Base-by-base conservation (phyloP, 805 yeast genomes). In the Blastobotrys mokoenaii region DNA sequence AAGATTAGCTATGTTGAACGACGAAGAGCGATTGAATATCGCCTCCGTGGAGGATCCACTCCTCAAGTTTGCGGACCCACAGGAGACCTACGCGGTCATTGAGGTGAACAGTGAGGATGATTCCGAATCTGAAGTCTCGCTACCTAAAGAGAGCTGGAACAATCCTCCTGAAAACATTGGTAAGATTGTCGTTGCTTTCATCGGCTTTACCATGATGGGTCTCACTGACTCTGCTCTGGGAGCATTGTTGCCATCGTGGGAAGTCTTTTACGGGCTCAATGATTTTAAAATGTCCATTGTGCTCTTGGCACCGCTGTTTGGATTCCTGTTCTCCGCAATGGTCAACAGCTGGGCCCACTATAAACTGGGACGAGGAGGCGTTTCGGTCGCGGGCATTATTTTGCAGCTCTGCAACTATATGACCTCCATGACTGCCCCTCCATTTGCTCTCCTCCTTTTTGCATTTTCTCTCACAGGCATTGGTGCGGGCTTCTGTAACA, bases 151-250 rank as follows among this genome's bases (percentile, higher is more conserved):
- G 27, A 2, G 47, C 3, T 52, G 55, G 55, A 50, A 48, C 36
- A 20, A 42, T 27, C 54, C 55, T 2, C 34, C 38, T 6, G 40
- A 48, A 7, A 52, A 52, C 33, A 18, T 41, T 6, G 27, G 41
- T 18, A 49, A 46, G 27, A 47, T 48, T 15, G 30, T 36, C 3
- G 40, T 50, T 5, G 49, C 53, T 5, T 51, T 52, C n/a, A 20
- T 45, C n/a, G 55, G 58, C 11, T 73, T 78, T 54, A 55, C 68
- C 2, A 52, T 76, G 2, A 61, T 76, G 51, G 87, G 87, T 0
- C 55, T 79, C 9, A 68, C 71, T 4, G 86, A 80, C 51, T 82
- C 79, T 56, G 69, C 82, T 0, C 57, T 78, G n/a, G 86, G 86
- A 0, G 70, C 84, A 0, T 55, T 80, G 29, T 65, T 80, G 47